These are phyloP conservation scores for Euphorbia neoarborescens DNA, from an alignment of 441 rosid genomes.

Conservation along the genomic window DNA sequence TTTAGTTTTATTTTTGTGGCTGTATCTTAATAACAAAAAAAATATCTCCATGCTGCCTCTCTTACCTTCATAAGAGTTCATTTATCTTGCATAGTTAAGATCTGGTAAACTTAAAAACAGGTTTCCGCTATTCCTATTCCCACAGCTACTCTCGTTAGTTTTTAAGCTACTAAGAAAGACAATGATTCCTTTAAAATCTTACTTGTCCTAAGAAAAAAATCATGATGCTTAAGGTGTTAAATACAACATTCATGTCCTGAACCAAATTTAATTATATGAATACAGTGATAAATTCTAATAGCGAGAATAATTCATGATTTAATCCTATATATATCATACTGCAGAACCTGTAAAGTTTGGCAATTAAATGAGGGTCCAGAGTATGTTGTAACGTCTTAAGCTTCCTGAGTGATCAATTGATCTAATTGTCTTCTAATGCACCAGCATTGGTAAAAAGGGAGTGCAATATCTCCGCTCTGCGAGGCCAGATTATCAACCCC, in stretches of 20 bases:
- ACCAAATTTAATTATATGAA: background rate
- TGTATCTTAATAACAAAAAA: conserved; percentile 1
- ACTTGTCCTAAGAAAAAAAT: background rate
- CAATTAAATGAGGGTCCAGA: conserved; percentile 2
- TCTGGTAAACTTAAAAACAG: background rate
- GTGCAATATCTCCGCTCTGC: conserved; percentile 34
- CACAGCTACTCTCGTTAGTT: too few relatives aligned
- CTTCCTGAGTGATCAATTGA: conserved; percentile 4
- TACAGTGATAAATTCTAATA: background rate
- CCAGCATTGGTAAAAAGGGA: conserved; percentile 35
- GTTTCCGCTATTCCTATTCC: too few relatives aligned
- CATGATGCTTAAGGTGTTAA: background rate
- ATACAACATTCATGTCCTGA: background rate
- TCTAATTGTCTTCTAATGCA: conserved; percentile 14
- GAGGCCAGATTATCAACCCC: conserved; percentile 37
- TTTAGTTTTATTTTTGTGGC: background rate
- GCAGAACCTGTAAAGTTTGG: background rate
- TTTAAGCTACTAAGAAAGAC: background rate
- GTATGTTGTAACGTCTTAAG: background rate
- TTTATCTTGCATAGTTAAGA: background rate
- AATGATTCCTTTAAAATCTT: background rate
- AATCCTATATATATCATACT: background rate
- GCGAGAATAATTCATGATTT: background rate
- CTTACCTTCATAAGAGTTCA: background rate
- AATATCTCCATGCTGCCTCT: background rate